Evolutionary conservation across 495 filamentous ascomycete species (phyloP).

Genomic region (Xylaria telfairii): DNA sequence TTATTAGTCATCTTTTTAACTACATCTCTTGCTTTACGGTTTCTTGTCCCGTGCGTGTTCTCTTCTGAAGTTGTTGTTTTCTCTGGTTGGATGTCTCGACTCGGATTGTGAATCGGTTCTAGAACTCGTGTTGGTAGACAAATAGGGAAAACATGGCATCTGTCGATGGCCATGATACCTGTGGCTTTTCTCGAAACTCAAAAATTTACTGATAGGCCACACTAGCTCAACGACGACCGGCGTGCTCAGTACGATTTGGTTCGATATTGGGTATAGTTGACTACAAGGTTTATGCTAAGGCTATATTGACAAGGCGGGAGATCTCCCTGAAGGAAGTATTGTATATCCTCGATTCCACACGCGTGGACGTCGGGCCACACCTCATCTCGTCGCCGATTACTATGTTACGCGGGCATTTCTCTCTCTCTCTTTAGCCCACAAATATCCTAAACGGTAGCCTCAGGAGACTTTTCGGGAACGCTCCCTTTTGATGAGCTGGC

Average conservation of each 20-base stretch:
- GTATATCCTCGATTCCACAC: background rate
- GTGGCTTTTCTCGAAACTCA: too few species aligned
- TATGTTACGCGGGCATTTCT: background rate
- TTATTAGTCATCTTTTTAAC: background rate
- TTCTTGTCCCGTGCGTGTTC: background rate
- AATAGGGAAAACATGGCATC: background rate
- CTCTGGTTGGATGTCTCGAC: background rate
- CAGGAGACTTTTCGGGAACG: conserved; percentile 33
- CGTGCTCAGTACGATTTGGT: background rate
- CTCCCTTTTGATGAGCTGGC: conserved; percentile 72
- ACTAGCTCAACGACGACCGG: background rate
- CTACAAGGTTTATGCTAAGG: conserved; percentile 15
- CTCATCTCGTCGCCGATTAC: background rate
- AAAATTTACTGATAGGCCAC: background rate
- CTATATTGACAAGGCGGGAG: conserved; percentile 9
- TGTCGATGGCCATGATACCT: background rate
- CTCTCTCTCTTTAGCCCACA: background rate
- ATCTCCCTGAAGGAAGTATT: background rate
- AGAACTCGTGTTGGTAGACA: background rate
- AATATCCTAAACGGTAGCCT: background rate
- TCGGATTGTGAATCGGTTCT: background rate
- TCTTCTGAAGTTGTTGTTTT: background rate
- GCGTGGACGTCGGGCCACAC: background rate
- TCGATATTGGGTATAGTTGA: conserved; percentile 12
- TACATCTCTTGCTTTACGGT: background rate